phyloP scores from a whole-genome alignment of 257 asterid genomes.

The Osmanthus fragrans region DNA sequence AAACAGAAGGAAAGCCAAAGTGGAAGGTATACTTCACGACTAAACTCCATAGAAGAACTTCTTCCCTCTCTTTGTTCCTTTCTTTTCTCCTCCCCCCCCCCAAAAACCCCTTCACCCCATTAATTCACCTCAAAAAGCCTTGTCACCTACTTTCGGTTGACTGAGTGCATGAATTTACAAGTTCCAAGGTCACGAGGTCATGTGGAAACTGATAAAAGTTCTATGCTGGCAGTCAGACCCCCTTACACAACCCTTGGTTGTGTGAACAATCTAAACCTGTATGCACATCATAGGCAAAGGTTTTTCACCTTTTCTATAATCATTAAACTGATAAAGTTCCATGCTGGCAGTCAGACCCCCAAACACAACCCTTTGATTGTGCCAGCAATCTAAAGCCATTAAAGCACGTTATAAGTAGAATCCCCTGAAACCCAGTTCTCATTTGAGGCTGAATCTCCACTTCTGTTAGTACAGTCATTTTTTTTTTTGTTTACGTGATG shows the following conservation, averaged over 20 bases:
- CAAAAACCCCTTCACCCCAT: background rate
- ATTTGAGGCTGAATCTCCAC: slow-evolving; percentile 3
- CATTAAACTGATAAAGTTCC: background rate
- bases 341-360: background rate
- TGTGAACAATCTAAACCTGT: background rate
- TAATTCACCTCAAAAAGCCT: too few species aligned
- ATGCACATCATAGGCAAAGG: background rate
- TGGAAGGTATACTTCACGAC: slow-evolving; percentile 75
- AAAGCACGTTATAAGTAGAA: background rate
- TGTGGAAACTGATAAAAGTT: background rate
- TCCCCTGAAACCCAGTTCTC: slow-evolving; percentile 13
- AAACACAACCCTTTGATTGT: background rate
- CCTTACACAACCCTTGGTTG: background rate
- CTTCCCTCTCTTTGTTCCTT: slow-evolving; percentile 5
- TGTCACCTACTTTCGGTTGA: background rate
- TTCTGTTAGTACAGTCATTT: background rate
- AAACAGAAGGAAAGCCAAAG: slow-evolving; percentile 95
- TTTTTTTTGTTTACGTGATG: background rate
- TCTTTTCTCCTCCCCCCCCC: background rate
- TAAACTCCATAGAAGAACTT: background rate
- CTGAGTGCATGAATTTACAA: background rate
- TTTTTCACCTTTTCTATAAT: background rate
- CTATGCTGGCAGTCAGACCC: background rate
- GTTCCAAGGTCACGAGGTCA: background rate
- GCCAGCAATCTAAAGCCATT: background rate